Conservation (phyloP, 257 asterid genomes). For the Solanum tarijense region DNA sequence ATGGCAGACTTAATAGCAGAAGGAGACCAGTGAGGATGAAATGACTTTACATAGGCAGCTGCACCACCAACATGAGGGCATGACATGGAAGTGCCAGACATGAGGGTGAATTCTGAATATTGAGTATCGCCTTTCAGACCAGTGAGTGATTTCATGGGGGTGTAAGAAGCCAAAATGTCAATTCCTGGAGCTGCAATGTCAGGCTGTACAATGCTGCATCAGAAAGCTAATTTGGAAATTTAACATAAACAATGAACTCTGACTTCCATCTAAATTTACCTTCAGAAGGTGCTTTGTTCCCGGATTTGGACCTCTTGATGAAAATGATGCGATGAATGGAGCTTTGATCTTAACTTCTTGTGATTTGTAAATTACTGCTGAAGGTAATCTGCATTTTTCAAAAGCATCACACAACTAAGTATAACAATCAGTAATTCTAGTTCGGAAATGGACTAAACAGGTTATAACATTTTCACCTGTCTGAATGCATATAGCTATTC, state of each 20-base stretch:
- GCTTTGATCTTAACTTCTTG: slow-evolving; percentile 54
- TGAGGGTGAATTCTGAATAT: slow-evolving; percentile 55
- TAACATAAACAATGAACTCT: neutral
- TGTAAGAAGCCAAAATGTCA: slow-evolving; percentile 81
- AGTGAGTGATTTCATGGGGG: slow-evolving; percentile 56
- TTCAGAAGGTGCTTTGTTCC: slow-evolving; percentile 55
- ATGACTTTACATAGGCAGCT: slow-evolving; percentile 85
- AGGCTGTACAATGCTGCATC: slow-evolving; percentile 45
- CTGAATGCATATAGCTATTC: slow-evolving; percentile 39
- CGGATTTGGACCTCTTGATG: slow-evolving; percentile 79
- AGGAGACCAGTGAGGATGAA: slow-evolving; percentile 77
- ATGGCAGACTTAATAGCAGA: slow-evolving; percentile 86
- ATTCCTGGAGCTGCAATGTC: slow-evolving; percentile 89
- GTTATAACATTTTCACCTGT: slow-evolving; percentile 27
- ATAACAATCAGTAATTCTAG: neutral
- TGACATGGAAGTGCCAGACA: slow-evolving; percentile 96
- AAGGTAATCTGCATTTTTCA: slow-evolving; percentile 48
- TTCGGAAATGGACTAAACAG: neutral
- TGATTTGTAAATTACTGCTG: slow-evolving; percentile 56
- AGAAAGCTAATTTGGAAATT: neutral
- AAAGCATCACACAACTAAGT: neutral
- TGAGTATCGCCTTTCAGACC: slow-evolving; percentile 63
- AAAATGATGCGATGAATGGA: slow-evolving; percentile 75
- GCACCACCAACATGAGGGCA: slow-evolving; percentile 84
- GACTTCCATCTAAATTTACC: slow-evolving; percentile 26